phyloP scores from a whole-genome alignment of 1,139 yeast species.

The Nakaseomyces nivariensis region DNA sequence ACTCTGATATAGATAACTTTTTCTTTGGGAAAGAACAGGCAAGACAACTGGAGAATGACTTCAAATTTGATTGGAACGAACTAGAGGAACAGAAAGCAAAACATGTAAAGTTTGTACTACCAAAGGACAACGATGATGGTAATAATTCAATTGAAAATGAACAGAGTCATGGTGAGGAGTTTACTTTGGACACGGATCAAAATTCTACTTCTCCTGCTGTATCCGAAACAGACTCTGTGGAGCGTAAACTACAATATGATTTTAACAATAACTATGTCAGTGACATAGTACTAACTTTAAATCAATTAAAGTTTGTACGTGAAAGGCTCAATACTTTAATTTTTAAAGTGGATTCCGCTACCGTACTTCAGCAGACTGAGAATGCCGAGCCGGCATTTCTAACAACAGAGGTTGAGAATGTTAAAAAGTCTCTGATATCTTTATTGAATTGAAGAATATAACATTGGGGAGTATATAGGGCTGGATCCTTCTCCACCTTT shows the following conservation, averaged over 20 bases:
- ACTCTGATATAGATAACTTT: neutral
- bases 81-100: neutral
- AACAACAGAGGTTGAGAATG: neutral
- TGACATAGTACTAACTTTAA: neutral
- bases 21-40: neutral
- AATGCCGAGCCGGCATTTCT: neutral
- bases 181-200: neutral
- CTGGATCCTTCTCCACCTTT: neutral
- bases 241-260: neutral
- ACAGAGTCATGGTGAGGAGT: neutral
- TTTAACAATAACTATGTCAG: conserved; percentile 1
- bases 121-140: neutral
- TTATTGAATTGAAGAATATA: neutral
- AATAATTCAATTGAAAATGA: neutral
- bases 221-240: neutral
- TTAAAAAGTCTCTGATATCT: neutral
- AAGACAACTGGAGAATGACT: neutral
- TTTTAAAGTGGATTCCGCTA: neutral
- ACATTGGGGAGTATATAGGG: neutral
- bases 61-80: conserved; percentile 1
- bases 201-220: neutral
- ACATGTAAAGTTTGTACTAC: neutral
- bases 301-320: neutral
- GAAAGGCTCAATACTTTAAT: neutral
- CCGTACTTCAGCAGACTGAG: neutral